phyloP scores from a whole-genome alignment of 1,139 yeast genomes.

The Pichia sp. region DNA sequence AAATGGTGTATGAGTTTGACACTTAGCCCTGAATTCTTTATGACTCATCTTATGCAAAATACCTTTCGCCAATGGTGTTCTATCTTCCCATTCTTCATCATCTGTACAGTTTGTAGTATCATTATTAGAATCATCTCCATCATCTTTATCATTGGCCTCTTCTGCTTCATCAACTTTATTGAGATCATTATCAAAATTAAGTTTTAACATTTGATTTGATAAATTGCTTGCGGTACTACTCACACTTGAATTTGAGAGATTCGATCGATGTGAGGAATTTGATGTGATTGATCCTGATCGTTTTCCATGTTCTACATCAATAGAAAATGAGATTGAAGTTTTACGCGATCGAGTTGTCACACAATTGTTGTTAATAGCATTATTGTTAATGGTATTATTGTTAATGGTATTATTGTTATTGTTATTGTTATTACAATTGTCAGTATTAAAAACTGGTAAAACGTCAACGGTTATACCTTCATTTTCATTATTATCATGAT shows the following conservation, averaged over 20 bases:
- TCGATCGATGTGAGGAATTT: conserved; percentile 8
- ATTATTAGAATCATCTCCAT: conserved; percentile 11
- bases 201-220: conserved; percentile 1
- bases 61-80: conserved; percentile 21
- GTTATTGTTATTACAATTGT: no score
- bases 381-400: no score
- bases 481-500: neutral
- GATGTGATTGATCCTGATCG: conserved; percentile 14
- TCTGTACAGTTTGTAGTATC: conserved; percentile 11
- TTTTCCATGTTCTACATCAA: conserved; percentile 3
- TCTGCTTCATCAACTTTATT: conserved; percentile 4
- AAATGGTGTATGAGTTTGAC: conserved; percentile 17
- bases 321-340: conserved; percentile 23
- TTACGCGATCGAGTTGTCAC: conserved; percentile 6
- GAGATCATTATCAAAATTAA: neutral
- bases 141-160: conserved; percentile 3
- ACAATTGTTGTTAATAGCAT: no score
- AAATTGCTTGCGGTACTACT: conserved; percentile 7
- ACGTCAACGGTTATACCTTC: no score
- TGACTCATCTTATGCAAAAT: conserved; percentile 1
- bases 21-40: conserved; percentile 10
- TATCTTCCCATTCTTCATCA: conserved; percentile 14
- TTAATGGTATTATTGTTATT: no score
- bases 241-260: conserved; percentile 6
- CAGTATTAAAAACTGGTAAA: no score